A percentile compares a stretch with the other conserved stretches of the same genome.
phyloP scores from a whole-genome alignment of 2,329 filamentous ascomycete genomes.

The Didymella lethalis region DNA sequence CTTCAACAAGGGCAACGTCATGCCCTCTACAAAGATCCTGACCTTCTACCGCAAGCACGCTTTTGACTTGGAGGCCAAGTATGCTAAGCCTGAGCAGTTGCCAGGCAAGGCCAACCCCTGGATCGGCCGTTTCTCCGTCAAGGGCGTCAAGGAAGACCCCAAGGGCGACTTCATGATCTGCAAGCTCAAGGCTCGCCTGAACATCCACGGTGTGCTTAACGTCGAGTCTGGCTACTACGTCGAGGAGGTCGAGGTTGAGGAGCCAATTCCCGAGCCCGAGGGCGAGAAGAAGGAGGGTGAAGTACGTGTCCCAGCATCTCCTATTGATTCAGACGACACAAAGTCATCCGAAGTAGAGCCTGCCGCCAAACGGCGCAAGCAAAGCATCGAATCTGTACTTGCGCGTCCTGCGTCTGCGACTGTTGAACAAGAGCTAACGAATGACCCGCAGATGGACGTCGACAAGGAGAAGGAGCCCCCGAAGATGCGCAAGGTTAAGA shows the following conservation, averaged over 20 bases:
- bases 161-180: conserved; percentile 99
- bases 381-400: conserved; percentile 33
- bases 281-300: conserved; percentile 70
- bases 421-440: conserved; percentile 39
- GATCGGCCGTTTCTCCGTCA: conserved; percentile 98
- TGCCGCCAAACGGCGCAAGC: conserved; percentile 46
- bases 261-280: conserved; percentile 80
- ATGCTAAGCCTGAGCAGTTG: conserved; percentile 83
- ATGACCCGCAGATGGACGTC: conserved; percentile 50
- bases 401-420: conserved; percentile 39
- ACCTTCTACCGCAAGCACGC: conserved; percentile 99
- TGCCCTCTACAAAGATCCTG: conserved; percentile 98
- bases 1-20: conserved; percentile 95
- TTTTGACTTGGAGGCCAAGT: conserved; percentile 95
- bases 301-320: conserved; percentile 63
- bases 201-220: conserved; percentile 95
- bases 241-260: conserved; percentile 96
- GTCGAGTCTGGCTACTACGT: conserved; percentile 98
- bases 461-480: conserved; percentile 60
- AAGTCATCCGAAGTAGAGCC: conserved; percentile 34
- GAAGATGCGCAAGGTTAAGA: conserved; percentile 97
- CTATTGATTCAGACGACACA: conserved; percentile 33
- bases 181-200: conserved; percentile 97
- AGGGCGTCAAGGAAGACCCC: conserved; percentile 91
- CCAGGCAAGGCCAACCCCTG: conserved; percentile 92